Evolutionary conservation across 208 protist genomes (phyloP).

Genomic region (Wallacemonas sp.): DNA sequence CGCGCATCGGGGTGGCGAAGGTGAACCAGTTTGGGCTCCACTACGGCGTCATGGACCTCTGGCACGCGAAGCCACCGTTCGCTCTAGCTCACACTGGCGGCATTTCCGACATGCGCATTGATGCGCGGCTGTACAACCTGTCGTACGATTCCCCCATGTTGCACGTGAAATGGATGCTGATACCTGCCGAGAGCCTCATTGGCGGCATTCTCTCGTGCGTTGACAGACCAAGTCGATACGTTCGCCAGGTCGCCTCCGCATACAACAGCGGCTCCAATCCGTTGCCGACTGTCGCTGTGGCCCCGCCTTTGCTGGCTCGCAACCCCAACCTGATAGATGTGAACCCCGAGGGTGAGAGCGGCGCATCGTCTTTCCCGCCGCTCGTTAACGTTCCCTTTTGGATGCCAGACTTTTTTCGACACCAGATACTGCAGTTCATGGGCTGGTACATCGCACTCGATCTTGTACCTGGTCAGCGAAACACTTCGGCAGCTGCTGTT

Average conservation of each 20-base stretch:
- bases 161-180: too few species aligned
- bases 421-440: not conserved
- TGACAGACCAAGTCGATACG: not conserved
- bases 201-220: not conserved
- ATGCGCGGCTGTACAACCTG: conserved; percentile 1
- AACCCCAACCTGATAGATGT: not conserved
- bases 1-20: too few species aligned
- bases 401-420: not conserved
- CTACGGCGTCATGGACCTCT: conserved; percentile 7
- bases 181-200: not conserved
- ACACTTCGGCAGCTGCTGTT: conserved; percentile 44
- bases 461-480: conserved; percentile 17
- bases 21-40: conserved; percentile 11
- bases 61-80: not conserved
- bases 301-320: not conserved
- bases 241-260: not conserved
- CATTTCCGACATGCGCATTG: not conserved
- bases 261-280: too few species aligned
- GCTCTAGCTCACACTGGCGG: not conserved
- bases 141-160: not conserved
- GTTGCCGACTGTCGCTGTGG: not conserved
- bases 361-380: not conserved
- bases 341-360: not conserved
- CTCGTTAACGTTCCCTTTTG: not conserved
- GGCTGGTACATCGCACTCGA: conserved; percentile 1